Base-by-base conservation (phyloP, 768 basidiomycete genomes). In the Pulveroboletus frians region DNA sequence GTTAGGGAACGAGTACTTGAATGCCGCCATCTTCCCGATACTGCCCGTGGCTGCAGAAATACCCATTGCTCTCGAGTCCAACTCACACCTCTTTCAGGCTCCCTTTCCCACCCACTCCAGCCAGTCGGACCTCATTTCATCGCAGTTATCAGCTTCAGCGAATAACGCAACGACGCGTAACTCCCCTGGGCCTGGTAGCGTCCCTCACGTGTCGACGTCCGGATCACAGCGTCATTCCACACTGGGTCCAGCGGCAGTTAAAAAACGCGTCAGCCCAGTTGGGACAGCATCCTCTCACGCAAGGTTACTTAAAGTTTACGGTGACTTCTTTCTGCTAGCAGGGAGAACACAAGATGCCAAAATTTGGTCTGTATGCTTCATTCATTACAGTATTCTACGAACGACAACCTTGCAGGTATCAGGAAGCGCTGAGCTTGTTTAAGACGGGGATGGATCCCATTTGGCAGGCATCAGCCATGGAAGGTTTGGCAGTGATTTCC, bases 391-490 rank as follows among this genome's bases (percentile, higher is more conserved):
- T 26, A 32, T 49, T 43, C 50, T 43, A 45, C 49, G 57, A 56
- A 55, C 57, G 49, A 57, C 55, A 53, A 51, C 43, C 57, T 47
- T 51, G 29, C 59, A 92, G 89, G 82, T 98, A 92, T 67, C 79
- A 81, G 45, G 93, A 98, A 71, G 86, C 92, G 11, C 69, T 92
- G 15, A 77, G 77, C 29, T 64, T 88, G n/a, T 83, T 92, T 58
- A 88, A 85, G 66, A 73, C 74, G 1, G 76, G 81, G 8, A 80
- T 82, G 47, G 95, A 97, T 66, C 69, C 78, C 20, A 74, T 88
- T 23, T 99, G 95, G 95, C 87, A 93, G 64, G 95, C 91, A 0
- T 83, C 86, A 11, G 83, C 85, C 0, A 71, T 91, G 39, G 96
- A 99, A 71, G 91, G 92, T 4, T 66, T 93, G 58, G 88, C 87